Percentiles rank a stretch among this genome's conserved stretches.
phyloP scores from a whole-genome alignment of 331 rosid species.

The Prunus yedoensis region DNA sequence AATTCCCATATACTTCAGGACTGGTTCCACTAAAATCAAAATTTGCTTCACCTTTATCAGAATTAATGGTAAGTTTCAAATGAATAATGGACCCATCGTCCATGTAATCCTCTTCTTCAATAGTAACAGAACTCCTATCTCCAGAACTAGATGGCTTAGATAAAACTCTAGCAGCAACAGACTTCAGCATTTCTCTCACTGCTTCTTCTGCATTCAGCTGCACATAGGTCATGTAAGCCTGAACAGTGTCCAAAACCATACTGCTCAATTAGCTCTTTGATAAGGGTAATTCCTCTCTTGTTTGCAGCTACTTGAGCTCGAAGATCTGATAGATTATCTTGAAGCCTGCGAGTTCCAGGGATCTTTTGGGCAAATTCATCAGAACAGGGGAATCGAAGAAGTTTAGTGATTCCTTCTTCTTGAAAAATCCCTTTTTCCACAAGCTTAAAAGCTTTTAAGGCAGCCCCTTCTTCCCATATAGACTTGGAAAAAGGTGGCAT shows the following conservation, averaged over 20 bases:
- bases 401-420: slow-evolving; percentile 69
- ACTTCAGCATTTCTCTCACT: slow-evolving; percentile 87
- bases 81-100: slow-evolving; percentile 89
- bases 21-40: slow-evolving; percentile 82
- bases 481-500: slow-evolving; percentile 93
- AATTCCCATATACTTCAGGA: slow-evolving; percentile 86
- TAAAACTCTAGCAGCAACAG: slow-evolving; percentile 58
- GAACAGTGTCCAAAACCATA: slow-evolving; percentile 77
- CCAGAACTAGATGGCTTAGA: slow-evolving; percentile 33
- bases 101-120: slow-evolving; percentile 95
- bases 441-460: slow-evolving; percentile 82
- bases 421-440: slow-evolving; percentile 71
- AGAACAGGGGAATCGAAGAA: slow-evolving; percentile 60
- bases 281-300: slow-evolving; percentile 79
- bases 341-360: slow-evolving; percentile 78
- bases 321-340: slow-evolving; percentile 91
- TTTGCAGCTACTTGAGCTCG: slow-evolving; percentile 93
- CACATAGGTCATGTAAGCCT: slow-evolving; percentile 88
- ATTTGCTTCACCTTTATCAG: slow-evolving; percentile 73
- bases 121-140: slow-evolving; percentile 35
- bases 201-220: slow-evolving; percentile 88
- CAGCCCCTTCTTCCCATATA: slow-evolving; percentile 93
- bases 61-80: slow-evolving; percentile 73
- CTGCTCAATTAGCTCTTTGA: slow-evolving; percentile 78
- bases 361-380: slow-evolving; percentile 45